A percentile compares a stretch with the other conserved stretches of the same genome.
Evolutionary conservation across 768 basidiomycete genomes (phyloP).

Genomic region (Tulasnella sp.): DNA sequence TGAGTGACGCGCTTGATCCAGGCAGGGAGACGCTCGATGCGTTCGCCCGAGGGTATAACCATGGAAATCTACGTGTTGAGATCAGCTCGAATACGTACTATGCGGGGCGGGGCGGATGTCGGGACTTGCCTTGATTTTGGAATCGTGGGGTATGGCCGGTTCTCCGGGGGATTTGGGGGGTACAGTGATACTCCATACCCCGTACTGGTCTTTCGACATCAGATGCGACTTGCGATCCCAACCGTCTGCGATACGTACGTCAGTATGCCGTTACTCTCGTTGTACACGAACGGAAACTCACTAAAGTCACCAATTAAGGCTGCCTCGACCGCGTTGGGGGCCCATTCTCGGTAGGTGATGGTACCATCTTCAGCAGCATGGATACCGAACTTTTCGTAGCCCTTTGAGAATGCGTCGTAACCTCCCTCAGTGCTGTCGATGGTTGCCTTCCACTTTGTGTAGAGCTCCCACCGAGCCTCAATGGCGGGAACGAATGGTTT

Average conservation of each 20-base stretch:
- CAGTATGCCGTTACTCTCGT: not conserved
- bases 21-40: slow-evolving; percentile 83
- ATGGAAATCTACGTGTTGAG: slow-evolving; percentile 62
- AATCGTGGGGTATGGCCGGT: slow-evolving; percentile 85
- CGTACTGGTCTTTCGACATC: slow-evolving; percentile 73
- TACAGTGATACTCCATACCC: slow-evolving; percentile 78
- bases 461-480: slow-evolving; percentile 51
- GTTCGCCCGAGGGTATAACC: slow-evolving; percentile 61
- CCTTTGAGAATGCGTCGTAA: slow-evolving; percentile 61
- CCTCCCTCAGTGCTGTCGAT: slow-evolving; percentile 78
- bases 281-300: slow-evolving; percentile 33
- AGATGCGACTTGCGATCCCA: slow-evolving; percentile 82
- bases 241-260: slow-evolving; percentile 40
- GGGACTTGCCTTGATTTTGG: slow-evolving; percentile 72
- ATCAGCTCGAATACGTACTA: not conserved
- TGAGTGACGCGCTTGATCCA: slow-evolving; percentile 97
- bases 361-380: slow-evolving; percentile 53
- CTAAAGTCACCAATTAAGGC: slow-evolving; percentile 93
- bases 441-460: slow-evolving; percentile 60
- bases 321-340: slow-evolving; percentile 76
- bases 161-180: slow-evolving; percentile 53
- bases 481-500: slow-evolving; percentile 59
- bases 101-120: slow-evolving; percentile 2
- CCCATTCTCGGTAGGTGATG: slow-evolving; percentile 90
- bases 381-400: slow-evolving; percentile 70